Evolutionary conservation across 108 stramenopile species (phyloP).

Genomic region (Pseudonitzschia multistriata): DNA sequence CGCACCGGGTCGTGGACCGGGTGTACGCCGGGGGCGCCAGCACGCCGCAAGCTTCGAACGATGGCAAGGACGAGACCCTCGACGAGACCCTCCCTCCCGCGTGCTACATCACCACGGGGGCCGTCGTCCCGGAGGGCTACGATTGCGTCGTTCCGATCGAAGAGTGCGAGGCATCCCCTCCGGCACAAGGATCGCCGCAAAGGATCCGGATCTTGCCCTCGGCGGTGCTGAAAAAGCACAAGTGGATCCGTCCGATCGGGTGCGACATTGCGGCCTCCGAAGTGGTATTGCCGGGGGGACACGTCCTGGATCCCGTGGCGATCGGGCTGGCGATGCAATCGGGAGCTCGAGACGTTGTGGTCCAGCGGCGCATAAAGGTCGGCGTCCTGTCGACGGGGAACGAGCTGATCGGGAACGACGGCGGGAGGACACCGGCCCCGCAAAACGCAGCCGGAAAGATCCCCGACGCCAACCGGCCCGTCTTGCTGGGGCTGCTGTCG

Average conservation of each 20-base stretch:
- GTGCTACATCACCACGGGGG: constrained; percentile 80
- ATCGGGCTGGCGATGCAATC: constrained; percentile 66
- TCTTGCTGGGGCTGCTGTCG: constrained; percentile 61
- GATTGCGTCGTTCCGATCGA: constrained; percentile 85
- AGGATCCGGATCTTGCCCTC: constrained; percentile 21
- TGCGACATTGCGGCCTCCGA: constrained; percentile 65
- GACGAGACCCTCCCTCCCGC: neutral
- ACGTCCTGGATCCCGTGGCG: constrained; percentile 58
- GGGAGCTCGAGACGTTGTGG: constrained; percentile 37
- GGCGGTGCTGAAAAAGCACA: constrained; percentile 34
- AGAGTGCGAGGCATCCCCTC: constrained; percentile 45
- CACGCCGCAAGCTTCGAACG: neutral
- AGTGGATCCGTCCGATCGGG: constrained; percentile 77
- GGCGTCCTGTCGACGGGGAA: constrained; percentile 91
- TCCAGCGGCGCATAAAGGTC: constrained; percentile 41
- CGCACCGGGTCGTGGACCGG: constrained; percentile 51
- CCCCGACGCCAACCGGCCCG: constrained; percentile 91
- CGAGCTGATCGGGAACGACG: constrained; percentile 45
- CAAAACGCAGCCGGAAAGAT: constrained; percentile 44
- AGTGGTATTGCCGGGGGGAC: constrained; percentile 51
- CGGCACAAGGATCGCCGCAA: constrained; percentile 9
- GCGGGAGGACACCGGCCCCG: neutral
- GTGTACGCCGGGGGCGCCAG: constrained; percentile 62
- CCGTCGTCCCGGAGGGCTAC: constrained; percentile 60
- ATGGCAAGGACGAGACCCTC: neutral